These are phyloP conservation scores for Raddia distichophylla DNA, from an alignment of 176 grass and related monocot species.

Conservation along the genomic window DNA sequence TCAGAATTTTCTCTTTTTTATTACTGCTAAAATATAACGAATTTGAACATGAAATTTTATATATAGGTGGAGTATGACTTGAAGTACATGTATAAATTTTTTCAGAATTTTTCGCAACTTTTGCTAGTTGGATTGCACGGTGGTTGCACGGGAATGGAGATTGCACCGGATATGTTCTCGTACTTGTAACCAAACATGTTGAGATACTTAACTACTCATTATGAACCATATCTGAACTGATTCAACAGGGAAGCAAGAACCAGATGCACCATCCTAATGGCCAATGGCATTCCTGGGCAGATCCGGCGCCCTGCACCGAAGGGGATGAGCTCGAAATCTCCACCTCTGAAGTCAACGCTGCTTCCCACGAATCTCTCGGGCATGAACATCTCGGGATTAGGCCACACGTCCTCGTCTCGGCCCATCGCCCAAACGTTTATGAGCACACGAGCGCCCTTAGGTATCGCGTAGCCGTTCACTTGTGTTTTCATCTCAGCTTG, in stretches of 20 bases:
- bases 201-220: too few relatives aligned
- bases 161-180: too few relatives aligned
- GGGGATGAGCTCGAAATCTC: slow-evolving; percentile 28
- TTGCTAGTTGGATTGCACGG: too few relatives aligned
- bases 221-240: neutral
- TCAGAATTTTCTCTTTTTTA: too few relatives aligned
- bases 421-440: slow-evolving; percentile 40
- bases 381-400: neutral
- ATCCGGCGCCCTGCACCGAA: slow-evolving; percentile 22
- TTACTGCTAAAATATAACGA: too few relatives aligned
- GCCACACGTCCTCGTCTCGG: neutral
- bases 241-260: slow-evolving; percentile 22
- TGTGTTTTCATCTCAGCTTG: neutral
- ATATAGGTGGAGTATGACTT: too few relatives aligned
- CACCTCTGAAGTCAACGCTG: neutral
- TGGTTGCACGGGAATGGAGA: too few relatives aligned
- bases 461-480: slow-evolving; percentile 18
- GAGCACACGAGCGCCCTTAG: slow-evolving; percentile 18
- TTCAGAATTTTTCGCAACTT: too few relatives aligned
- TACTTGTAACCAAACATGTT: too few relatives aligned
- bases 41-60: too few relatives aligned
- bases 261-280: slow-evolving; percentile 30
- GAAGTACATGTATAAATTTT: too few relatives aligned
- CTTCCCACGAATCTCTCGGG: slow-evolving; percentile 44
- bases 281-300: slow-evolving; percentile 28